Evolutionary conservation across 2,329 filamentous ascomycete genomes (phyloP).

Genomic region (Fusarium illudens): DNA sequence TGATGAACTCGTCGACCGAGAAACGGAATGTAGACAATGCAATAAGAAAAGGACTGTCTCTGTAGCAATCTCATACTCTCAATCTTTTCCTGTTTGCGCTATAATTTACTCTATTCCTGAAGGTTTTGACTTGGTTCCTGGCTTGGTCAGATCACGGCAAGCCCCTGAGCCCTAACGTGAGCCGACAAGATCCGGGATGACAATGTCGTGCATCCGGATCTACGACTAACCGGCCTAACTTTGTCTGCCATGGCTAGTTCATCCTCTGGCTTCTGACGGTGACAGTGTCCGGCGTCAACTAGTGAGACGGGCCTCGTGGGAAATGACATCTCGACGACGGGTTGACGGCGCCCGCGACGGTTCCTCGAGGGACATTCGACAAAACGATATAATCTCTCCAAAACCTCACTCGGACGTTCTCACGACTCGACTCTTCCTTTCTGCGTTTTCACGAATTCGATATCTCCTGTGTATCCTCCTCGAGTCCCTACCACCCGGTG

Average conservation of each 20-base stretch:
- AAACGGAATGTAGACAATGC: not conserved
- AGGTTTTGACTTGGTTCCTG: not conserved
- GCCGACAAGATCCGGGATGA: slow-evolving; percentile 17
- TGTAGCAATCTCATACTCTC: not conserved
- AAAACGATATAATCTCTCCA: not conserved
- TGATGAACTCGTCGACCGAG: not conserved
- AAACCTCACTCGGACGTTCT: not conserved
- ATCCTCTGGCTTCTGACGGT: slow-evolving; percentile 16
- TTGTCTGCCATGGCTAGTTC: slow-evolving; percentile 20
- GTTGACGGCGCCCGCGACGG: not conserved
- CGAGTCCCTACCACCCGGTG: not conserved
- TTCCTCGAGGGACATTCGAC: not conserved
- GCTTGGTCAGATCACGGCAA: not conserved
- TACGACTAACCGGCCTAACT: slow-evolving; percentile 5
- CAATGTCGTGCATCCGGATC: slow-evolving; percentile 32
- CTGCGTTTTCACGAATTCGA: not conserved
- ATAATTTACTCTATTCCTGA: not conserved
- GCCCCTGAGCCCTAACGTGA: not conserved
- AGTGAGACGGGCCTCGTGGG: not conserved
- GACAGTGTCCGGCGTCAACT: not conserved
- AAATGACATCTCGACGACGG: not conserved
- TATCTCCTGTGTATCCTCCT: not conserved
- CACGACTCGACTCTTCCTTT: not conserved
- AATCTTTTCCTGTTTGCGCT: not conserved
- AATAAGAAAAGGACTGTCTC: not conserved